These are phyloP conservation scores for Trichoderma cornu-damae DNA, from an alignment of 2,329 filamentous ascomycete genomes.

Conservation along the genomic window DNA sequence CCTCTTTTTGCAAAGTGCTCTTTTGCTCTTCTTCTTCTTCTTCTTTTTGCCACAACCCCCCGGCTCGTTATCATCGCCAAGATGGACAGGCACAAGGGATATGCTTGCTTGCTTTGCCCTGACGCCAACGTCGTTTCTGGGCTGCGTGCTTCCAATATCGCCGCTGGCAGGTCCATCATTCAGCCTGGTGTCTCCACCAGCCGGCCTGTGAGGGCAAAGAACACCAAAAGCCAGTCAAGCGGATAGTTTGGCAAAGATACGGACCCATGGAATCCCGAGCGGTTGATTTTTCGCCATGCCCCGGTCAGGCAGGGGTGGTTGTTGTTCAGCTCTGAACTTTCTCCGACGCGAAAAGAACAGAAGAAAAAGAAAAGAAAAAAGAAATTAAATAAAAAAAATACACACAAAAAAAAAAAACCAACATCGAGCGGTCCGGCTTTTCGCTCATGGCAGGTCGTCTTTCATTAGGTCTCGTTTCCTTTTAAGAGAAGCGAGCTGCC, in stretches of 20 bases:
- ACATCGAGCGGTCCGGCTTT: background rate
- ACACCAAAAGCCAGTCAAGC: background rate
- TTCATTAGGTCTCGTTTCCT: background rate
- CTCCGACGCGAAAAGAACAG: no score
- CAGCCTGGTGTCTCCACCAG: conserved; percentile 3
- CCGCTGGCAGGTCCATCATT: background rate
- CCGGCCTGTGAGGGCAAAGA: no score
- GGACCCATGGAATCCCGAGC: background rate
- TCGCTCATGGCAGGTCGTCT: background rate
- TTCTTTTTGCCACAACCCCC: background rate
- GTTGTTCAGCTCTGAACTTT: background rate
- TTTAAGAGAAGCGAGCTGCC: background rate
- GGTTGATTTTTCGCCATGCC: background rate
- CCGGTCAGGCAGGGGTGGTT: background rate
- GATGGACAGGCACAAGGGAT: background rate
- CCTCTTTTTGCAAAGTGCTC: background rate
- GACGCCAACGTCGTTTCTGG: conserved; percentile 1
- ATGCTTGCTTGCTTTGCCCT: background rate
- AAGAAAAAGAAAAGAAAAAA: no score
- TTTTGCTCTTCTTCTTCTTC: background rate
- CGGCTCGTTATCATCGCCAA: background rate
- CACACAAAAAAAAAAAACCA: no score
- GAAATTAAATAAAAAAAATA: no score
- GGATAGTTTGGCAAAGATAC: background rate
- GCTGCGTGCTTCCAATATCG: background rate